Base-by-base conservation (phyloP, 192 early-diverging fungal species). In the Linnemannia exigua region DNA sequence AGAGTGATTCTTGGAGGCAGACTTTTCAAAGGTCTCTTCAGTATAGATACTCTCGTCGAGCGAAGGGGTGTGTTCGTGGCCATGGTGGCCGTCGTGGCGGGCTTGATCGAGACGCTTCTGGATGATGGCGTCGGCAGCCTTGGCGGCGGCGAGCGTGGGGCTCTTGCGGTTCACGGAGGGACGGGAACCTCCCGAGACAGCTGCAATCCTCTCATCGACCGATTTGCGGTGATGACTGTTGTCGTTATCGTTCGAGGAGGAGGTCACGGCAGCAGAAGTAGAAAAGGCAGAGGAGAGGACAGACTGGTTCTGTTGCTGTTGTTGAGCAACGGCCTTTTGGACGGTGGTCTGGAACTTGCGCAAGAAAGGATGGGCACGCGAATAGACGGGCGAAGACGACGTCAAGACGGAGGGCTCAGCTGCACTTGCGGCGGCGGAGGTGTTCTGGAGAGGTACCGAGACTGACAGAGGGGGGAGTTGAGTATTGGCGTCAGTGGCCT, bases 341-440 rank as follows among this genome's bases (percentile, higher is more conserved):
- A 67, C 52, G 5, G 67, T 68, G 17, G 77, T 44, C 52, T 85
- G 83, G 61, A 86, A 69, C 63, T 86, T 86, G 66, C 78, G 76
- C 1, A 86, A 63, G 74, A 86, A 86, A 14, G 84, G 84, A 33
- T 86, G 84, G 33, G 78, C 69, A 5, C 75, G 67, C 20, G 79
- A 69, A 16, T 63, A 79, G 25, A 74, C 63, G 19, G 78, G 79
- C 41, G 77, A 74, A 17, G 76, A 78, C 28, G 76, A 69, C 3
- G 76, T 70, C 50, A 78, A 50, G 16, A 58, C 35, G 12, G 41
- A 20, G 19, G 75, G 25, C 5, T 77, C 67, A 38, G 54, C 63
- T 4, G 48, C 36, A 1, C 41, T 44, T 44, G 71, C 14, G 37
- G 74, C 54, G 6, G 75, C 41, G 15, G 61, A 20, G 20, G 74